Conservation (phyloP, 2,329 filamentous ascomycete species). For the Ascocoryne sarcoides region DNA sequence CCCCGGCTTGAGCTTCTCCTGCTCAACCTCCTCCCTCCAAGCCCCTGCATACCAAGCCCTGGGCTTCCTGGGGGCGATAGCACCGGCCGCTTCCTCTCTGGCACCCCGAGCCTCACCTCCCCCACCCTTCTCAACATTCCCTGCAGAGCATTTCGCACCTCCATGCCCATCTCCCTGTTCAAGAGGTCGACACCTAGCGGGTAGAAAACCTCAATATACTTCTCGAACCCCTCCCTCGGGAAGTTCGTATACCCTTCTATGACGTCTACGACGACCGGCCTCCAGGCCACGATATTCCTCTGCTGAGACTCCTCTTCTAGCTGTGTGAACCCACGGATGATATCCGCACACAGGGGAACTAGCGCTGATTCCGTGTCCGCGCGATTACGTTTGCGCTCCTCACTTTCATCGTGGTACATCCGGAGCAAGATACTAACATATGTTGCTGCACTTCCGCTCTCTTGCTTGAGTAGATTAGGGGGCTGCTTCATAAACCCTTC, state of each 20-base stretch:
- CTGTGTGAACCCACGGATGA: conserved; percentile 73
- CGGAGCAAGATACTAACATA: conserved; percentile 94
- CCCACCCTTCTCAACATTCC: conserved; percentile 73
- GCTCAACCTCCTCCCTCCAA: no score
- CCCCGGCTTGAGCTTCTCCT: no score
- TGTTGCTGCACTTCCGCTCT: conserved; percentile 83
- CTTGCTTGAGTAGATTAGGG: conserved; percentile 94
- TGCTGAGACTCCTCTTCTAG: conserved; percentile 96
- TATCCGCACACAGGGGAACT: conserved; percentile 90
- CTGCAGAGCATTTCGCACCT: conserved; percentile 71
- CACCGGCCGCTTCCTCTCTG: conserved; percentile 10
- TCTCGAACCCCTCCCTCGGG: conserved; percentile 68
- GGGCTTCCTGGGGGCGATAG: conserved; percentile 7
- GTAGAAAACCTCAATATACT: conserved; percentile 76
- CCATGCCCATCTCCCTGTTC: conserved; percentile 68
- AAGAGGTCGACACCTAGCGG: conserved; percentile 77
- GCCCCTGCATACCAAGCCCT: no score
- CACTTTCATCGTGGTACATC: conserved; percentile 89
- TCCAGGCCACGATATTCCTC: conserved; percentile 93
- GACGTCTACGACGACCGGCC: conserved; percentile 93
- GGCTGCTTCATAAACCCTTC: conserved; percentile 99
- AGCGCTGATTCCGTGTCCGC: conserved; percentile 83
- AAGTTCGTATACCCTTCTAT: conserved; percentile 87
- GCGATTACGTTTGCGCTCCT: conserved; percentile 71
- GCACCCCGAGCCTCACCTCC: conserved; percentile 54